These are phyloP conservation scores for Berberis thunbergii DNA, from an alignment of 164 flowering plant genomes.

Conservation along the genomic window DNA sequence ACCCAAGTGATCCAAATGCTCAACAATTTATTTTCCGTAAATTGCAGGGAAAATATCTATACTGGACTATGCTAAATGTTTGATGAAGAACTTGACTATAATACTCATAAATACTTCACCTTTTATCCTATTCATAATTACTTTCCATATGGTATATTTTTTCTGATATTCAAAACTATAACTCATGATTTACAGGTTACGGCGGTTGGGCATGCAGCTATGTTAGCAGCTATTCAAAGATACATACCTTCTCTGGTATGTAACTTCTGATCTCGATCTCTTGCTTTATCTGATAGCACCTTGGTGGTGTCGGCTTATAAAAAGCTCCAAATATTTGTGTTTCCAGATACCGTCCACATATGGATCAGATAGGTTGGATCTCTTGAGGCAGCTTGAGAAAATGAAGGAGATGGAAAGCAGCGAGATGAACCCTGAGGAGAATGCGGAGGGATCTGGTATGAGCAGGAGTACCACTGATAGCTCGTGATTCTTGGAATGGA, in stretches of 20 bases:
- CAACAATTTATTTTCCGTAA: no score
- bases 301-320: neutral
- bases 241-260: slow-evolving; percentile 70
- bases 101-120: no score
- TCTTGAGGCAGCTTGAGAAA: slow-evolving; percentile 91
- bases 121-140: neutral
- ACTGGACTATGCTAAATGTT: neutral
- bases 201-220: slow-evolving; percentile 97
- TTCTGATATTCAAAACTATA: neutral
- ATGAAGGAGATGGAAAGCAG: slow-evolving; percentile 65
- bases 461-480: slow-evolving; percentile 10
- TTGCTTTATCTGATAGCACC: slow-evolving; percentile 1
- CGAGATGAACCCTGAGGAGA: slow-evolving; percentile 39
- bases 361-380: slow-evolving; percentile 82
- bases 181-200: slow-evolving; percentile 55
- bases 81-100: neutral
- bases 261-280: neutral
- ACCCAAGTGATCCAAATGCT: no score
- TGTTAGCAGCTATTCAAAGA: slow-evolving; percentile 89
- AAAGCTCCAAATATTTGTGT: slow-evolving; percentile 1
- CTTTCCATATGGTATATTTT: neutral
- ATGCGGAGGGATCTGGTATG: slow-evolving; percentile 27
- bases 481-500: slow-evolving; percentile 13
- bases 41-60: no score
- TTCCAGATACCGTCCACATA: slow-evolving; percentile 83